Percentiles rank a stretch among this genome's conserved stretches.
phyloP scores from a whole-genome alignment of 2,329 filamentous ascomycete species.

The Pseudocercospora crystallina region DNA sequence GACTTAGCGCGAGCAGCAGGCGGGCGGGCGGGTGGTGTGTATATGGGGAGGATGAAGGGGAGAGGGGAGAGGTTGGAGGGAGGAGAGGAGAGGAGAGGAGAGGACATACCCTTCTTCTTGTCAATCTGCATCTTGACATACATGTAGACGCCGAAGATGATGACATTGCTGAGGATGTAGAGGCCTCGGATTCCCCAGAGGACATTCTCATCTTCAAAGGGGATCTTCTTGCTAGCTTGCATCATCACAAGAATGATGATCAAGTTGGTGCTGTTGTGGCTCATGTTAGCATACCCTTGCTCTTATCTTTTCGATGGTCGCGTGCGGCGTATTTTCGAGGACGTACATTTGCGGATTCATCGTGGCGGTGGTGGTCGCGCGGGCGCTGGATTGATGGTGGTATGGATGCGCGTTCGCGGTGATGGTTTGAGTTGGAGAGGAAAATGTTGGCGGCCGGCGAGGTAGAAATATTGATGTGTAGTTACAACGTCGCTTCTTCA shows the following conservation, averaged over 20 bases:
- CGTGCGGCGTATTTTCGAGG: slow-evolving; percentile 5
- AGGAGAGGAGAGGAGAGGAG: background rate
- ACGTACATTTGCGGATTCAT: slow-evolving; percentile 37
- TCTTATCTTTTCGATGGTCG: slow-evolving; percentile 4
- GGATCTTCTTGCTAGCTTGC: slow-evolving; percentile 94
- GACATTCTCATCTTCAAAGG: slow-evolving; percentile 83
- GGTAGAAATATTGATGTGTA: too few species aligned
- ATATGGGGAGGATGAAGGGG: background rate
- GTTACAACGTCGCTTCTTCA: too few species aligned
- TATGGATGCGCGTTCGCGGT: background rate
- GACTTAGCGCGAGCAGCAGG: background rate
- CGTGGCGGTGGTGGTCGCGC: slow-evolving; percentile 18
- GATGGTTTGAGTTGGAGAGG: background rate
- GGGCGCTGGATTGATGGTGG: background rate
- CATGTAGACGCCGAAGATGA: slow-evolving; percentile 82
- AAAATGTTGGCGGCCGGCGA: background rate
- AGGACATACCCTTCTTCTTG: slow-evolving; percentile 84
- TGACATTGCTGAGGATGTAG: slow-evolving; percentile 71
- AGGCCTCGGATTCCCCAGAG: slow-evolving; percentile 63
- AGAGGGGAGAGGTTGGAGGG: background rate
- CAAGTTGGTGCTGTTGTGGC: slow-evolving; percentile 72
- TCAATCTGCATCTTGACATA: slow-evolving; percentile 85
- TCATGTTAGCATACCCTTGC: slow-evolving; percentile 7
- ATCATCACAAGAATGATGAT: slow-evolving; percentile 96
- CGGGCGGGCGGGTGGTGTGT: background rate